Percentiles rank a stretch among this genome's conserved stretches.
Conservation (phyloP, 805 yeast genomes). For the Kazachstania psychrophila region DNA sequence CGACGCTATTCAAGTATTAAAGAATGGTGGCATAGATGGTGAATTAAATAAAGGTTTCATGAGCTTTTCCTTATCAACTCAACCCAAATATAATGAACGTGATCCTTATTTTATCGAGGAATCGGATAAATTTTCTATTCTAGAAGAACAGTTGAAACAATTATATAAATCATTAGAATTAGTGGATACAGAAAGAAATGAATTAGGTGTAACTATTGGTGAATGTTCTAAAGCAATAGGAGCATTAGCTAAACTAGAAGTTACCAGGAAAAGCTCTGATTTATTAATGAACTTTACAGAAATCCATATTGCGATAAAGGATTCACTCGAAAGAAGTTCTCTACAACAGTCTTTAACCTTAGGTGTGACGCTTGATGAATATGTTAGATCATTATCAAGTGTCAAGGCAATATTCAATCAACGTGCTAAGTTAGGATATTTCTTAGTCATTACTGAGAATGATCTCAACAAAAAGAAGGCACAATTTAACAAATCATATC, state of each 20-base stretch:
- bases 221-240: slow-evolving; percentile 54
- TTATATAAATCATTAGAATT: slow-evolving; percentile 64
- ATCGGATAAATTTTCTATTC: slow-evolving; percentile 54
- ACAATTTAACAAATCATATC: slow-evolving; percentile 37
- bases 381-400: slow-evolving; percentile 66
- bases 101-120: slow-evolving; percentile 71
- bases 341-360: slow-evolving; percentile 79
- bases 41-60: slow-evolving; percentile 62
- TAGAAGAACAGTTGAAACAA: slow-evolving; percentile 64
- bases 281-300: slow-evolving; percentile 62
- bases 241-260: slow-evolving; percentile 63
- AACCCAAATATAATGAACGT: slow-evolving; percentile 62
- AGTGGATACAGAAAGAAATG: slow-evolving; percentile 67
- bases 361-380: slow-evolving; percentile 83
- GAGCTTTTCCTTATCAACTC: slow-evolving; percentile 59
- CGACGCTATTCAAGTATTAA: slow-evolving; percentile 24
- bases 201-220: slow-evolving; percentile 55
- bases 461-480: slow-evolving; percentile 40
- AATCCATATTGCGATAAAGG: slow-evolving; percentile 61
- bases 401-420: slow-evolving; percentile 65
- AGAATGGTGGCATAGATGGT: slow-evolving; percentile 29
- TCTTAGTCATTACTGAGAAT: slow-evolving; percentile 39
- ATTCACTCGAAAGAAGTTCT: slow-evolving; percentile 65
- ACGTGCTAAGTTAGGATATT: slow-evolving; percentile 48
- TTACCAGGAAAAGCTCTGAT: slow-evolving; percentile 55